These are phyloP conservation scores for Puccinia coronata DNA, from an alignment of 1,284 basidiomycete species.

Conservation along the genomic window DNA sequence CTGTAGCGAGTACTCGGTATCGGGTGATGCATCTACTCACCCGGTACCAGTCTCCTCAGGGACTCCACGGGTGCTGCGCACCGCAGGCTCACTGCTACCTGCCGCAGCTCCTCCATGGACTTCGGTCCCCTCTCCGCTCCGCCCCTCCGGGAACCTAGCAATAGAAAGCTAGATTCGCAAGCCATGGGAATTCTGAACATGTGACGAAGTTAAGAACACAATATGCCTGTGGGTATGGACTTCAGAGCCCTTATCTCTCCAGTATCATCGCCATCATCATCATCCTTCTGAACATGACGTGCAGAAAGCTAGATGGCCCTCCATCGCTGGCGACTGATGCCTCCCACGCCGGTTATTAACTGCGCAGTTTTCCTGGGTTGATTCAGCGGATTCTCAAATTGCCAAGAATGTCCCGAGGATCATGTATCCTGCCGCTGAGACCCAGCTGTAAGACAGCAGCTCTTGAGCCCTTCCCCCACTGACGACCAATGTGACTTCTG, in stretches of 20 bases:
- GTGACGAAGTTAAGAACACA: background rate
- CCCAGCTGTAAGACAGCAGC: background rate
- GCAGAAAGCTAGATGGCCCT: slow-evolving; percentile 7
- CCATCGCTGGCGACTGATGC: background rate
- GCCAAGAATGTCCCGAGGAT: slow-evolving; percentile 2
- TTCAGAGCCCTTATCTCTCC: background rate
- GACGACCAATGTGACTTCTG: background rate
- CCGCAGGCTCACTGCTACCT: too few species aligned
- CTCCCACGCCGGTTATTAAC: background rate
- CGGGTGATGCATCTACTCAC: too few species aligned
- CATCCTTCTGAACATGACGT: background rate
- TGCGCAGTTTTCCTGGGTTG: background rate
- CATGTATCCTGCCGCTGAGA: background rate
- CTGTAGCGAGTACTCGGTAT: too few species aligned
- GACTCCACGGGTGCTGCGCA: too few species aligned
- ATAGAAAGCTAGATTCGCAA: too few species aligned
- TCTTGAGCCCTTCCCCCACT: background rate
- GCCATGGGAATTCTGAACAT: background rate
- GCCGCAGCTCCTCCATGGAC: too few species aligned
- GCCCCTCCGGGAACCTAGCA: too few species aligned
- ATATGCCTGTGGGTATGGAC: background rate
- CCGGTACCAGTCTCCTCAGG: too few species aligned
- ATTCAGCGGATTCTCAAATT: background rate
- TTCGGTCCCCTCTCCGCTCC: too few species aligned
- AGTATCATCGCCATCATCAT: background rate